phyloP scores from a whole-genome alignment of 176 grass and related monocot species.

The Saccharum officinarum region DNA sequence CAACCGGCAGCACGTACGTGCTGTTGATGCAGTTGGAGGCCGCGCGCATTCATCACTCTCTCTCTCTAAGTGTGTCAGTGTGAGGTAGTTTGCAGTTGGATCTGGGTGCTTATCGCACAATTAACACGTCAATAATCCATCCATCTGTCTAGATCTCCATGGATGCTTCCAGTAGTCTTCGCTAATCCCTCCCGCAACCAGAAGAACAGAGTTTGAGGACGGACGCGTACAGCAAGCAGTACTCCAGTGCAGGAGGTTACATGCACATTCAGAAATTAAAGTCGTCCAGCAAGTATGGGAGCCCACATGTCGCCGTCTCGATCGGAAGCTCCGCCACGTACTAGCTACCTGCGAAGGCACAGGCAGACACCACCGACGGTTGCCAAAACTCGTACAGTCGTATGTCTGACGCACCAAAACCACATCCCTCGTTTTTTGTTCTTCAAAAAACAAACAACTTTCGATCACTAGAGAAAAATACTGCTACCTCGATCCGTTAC shows the following conservation, averaged over 20 bases:
- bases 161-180: not conserved
- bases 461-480: no score
- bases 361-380: not conserved
- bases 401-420: no score
- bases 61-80: not conserved
- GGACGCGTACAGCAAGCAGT: not conserved
- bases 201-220: not conserved
- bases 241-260: not conserved
- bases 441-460: no score
- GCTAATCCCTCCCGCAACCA: not conserved
- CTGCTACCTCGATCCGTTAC: no score
- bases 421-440: no score
- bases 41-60: no score
- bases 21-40: no score
- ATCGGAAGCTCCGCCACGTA: not conserved
- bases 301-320: not conserved
- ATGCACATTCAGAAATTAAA: not conserved
- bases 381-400: no score
- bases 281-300: not conserved
- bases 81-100: not conserved
- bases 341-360: no score
- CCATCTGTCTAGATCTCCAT: not conserved
- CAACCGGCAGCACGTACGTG: no score
- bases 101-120: not conserved
- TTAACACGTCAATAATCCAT: not conserved